Percentiles rank a stretch among this genome's conserved stretches.
Evolutionary conservation across 2,329 filamentous ascomycete genomes (phyloP).

Genomic region (Graphilbum fragrans): DNA sequence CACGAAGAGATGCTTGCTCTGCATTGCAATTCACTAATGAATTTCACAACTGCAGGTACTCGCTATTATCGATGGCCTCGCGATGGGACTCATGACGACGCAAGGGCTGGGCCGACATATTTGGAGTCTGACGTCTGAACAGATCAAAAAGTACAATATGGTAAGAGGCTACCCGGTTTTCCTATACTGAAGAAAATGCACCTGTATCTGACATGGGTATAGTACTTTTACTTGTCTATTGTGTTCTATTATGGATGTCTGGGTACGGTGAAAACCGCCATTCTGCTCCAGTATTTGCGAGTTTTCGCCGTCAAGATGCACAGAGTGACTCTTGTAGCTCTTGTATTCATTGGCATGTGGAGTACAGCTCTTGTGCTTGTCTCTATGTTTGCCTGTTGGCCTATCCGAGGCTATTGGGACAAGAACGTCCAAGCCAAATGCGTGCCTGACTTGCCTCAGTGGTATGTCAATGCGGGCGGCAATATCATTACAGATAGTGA

Average conservation of each 20-base stretch:
- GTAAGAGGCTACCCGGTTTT: not conserved
- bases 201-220: not conserved
- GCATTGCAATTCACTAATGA: no score
- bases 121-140: slow-evolving; percentile 6
- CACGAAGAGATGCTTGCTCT: no score
- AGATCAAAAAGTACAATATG: slow-evolving; percentile 6
- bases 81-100: slow-evolving; percentile 8
- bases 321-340: slow-evolving; percentile 16
- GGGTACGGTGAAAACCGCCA: slow-evolving; percentile 22
- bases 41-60: slow-evolving; percentile 1
- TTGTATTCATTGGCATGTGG: slow-evolving; percentile 21
- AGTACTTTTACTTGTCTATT: slow-evolving; percentile 26
- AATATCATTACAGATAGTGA: slow-evolving; percentile 23
- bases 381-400: slow-evolving; percentile 21
- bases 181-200: no score
- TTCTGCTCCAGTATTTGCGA: slow-evolving; percentile 25
- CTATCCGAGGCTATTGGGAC: slow-evolving; percentile 23
- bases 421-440: slow-evolving; percentile 15
- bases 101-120: slow-evolving; percentile 9
- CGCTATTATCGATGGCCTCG: slow-evolving; percentile 4
- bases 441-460: slow-evolving; percentile 21
- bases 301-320: slow-evolving; percentile 21
- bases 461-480: slow-evolving; percentile 23
- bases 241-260: slow-evolving; percentile 23
- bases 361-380: slow-evolving; percentile 23